Base-by-base conservation (phyloP, 148 eudicot species). In the Suaeda aralocaspica region DNA sequence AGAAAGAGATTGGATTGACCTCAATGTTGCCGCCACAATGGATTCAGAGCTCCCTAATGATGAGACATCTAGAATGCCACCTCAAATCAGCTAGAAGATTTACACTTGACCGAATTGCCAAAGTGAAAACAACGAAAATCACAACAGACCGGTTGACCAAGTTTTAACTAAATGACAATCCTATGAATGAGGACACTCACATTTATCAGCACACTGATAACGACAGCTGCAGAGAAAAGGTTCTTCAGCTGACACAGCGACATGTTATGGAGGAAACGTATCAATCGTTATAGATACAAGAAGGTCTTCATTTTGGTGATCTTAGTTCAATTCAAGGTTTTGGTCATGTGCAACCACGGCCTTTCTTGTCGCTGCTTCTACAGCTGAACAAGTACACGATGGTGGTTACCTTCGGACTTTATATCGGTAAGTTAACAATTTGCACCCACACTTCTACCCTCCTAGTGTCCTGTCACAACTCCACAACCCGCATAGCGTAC, bases 1-100 rank as follows among this genome's bases (percentile, higher is more conserved):
- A 9, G 60, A 21, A 26, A 69, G 57, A 64, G 53, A 66, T 50
- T 69, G 80, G 53, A 25, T 87, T 22, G 91, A 87, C 79, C 84
- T 87, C 48, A 87, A 87, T 59, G 51, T 87, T 70, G 88, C 86
- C 60, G 75, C 83, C 49, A 64, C 74, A 64, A 78, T 75, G 60
- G 84, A 84, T 49, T 66, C 62, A 11, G 76, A 44, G 3, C 14
- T 11, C 49, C 26, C 53, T 50, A 46, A 26, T 19, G 66, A 74
- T 42, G 66, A 65, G 26, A 58, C 68, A 66, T 64, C 64, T 53
- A 30, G 33, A 59, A 76, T 49, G 62, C 50, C 34, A 56, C 75
- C 69, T 60, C 75, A 18, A 69, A 70, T 16, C 56, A 68, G 44
- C 57, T n/a, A 68, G 69, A 51, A 74, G 45, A 59, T 72, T 39